A percentile compares a stretch with the other conserved stretches of the same genome.
phyloP scores from a whole-genome alignment of 2,329 filamentous ascomycete species.

The Laburnicola sp. region DNA sequence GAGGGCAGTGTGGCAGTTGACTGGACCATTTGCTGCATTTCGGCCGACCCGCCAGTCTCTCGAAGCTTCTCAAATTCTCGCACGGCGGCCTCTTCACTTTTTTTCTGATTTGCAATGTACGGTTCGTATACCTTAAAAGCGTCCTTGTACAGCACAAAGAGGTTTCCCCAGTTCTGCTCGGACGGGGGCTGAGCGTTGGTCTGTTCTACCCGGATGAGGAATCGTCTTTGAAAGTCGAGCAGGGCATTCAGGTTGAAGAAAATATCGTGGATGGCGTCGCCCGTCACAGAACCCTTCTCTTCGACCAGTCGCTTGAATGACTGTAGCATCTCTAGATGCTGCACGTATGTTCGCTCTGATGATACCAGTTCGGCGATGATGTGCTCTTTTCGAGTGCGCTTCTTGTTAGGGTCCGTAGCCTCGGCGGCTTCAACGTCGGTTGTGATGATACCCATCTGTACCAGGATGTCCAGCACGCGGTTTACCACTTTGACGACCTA shows the following conservation, averaged over 20 bases:
- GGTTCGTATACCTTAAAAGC: constrained; percentile 92
- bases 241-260: constrained; percentile 96
- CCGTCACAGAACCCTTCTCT: constrained; percentile 82
- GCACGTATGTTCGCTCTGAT: constrained; percentile 96
- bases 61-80: constrained; percentile 86
- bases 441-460: constrained; percentile 71
- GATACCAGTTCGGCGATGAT: constrained; percentile 90
- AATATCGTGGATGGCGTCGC: constrained; percentile 89
- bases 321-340: constrained; percentile 92
- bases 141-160: constrained; percentile 83
- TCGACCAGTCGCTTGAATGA: constrained; percentile 88
- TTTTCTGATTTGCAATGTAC: constrained; percentile 95
- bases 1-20: constrained; percentile 87
- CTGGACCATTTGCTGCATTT: constrained; percentile 73
- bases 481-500: constrained; percentile 91
- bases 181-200: constrained; percentile 79
- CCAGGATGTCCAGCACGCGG: constrained; percentile 82
- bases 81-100: constrained; percentile 82
- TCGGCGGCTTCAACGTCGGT: constrained; percentile 54
- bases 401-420: constrained; percentile 49
- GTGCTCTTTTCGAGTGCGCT: constrained; percentile 77
- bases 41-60: constrained; percentile 64
- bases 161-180: constrained; percentile 90
- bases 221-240: constrained; percentile 91
- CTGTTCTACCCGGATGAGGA: constrained; percentile 93